Base-by-base conservation (phyloP, 108 stramenopile species). In the Cyclotella choctawhatcheeana region DNA sequence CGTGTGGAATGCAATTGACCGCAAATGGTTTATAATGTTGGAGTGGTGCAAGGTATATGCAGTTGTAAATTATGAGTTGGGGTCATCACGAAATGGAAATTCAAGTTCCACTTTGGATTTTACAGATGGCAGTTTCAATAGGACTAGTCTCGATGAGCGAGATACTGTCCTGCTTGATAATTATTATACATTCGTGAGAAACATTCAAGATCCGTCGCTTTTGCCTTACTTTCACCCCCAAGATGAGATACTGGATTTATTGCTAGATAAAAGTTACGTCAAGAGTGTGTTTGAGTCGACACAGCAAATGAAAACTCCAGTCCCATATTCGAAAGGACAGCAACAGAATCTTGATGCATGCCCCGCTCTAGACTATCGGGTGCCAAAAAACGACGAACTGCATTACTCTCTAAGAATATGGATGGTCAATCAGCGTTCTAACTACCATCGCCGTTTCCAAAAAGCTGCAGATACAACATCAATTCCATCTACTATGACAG, bases 41-140 rank as follows among this genome's bases (percentile, higher is more conserved):
- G 78, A 79, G 48, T 79, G 78, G 78, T 66, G 71, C 51, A 79
- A 79, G 61, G 71, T 68, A 5, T 79, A 79, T 68, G 78, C 44
- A 2, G 67, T 79, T 34, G 66, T 64, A 34, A 79, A 73, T 31
- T 48, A 67, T 48, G 33, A 67, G 25, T 35, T 79, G 37, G 64
- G 51, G 18, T 61, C 55, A 32, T 52, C 45, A 25, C 40, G 53
- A 47, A 52, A 29, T 53, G 37, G 7, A 31, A 55, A 63, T 32
- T 25, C 24, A 30, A 34, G 47, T 27, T 13, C 13, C 17, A 21
- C 29, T 56, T 0, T 63, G 1, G 29, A 31, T 40, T 1, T 32
- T 24, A 21, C 14, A 5, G 45, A 50, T 17, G 25, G 35, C 20
- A 50, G 31, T 50, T 45, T 34, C 29, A 55, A 60, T 21, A 43